Evolutionary conservation across 23 red algal species (phyloP).

Genomic region (Gracilaria vermiculophylla): DNA sequence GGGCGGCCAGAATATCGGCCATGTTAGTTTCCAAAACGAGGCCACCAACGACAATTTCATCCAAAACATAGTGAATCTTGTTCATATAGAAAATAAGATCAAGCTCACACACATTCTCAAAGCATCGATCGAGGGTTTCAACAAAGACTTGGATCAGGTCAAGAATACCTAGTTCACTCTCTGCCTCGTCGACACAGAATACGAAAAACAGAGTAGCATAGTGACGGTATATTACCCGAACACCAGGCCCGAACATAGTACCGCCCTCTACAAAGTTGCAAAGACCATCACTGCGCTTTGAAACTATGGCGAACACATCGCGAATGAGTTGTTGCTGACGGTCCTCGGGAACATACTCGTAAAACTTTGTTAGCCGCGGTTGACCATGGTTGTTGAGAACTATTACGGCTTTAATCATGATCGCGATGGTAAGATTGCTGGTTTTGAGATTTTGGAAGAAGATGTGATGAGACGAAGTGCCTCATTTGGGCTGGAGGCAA

Average conservation of each 20-base stretch:
- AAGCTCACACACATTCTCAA: slow-evolving; percentile 98
- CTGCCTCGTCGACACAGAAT: slow-evolving; percentile 78
- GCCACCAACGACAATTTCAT: slow-evolving; percentile 94
- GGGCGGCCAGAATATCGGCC: slow-evolving; percentile 78
- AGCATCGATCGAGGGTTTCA: slow-evolving; percentile 93
- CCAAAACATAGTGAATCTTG: slow-evolving; percentile 92
- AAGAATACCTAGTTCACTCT: slow-evolving; percentile 92
- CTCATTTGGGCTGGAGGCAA: too few species aligned
- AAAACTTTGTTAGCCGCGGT: slow-evolving; percentile 85
- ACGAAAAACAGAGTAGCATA: slow-evolving; percentile 98
- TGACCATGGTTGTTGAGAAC: slow-evolving; percentile 94
- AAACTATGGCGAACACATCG: slow-evolving; percentile 52
- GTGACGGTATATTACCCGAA: slow-evolving; percentile 86
- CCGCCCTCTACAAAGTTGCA: slow-evolving; percentile 52
- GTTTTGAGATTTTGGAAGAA: too few species aligned
- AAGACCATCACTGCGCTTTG: slow-evolving; percentile 44
- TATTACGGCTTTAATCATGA: slow-evolving; percentile 82
- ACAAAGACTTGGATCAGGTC: slow-evolving; percentile 99
- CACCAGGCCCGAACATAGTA: slow-evolving; percentile 44
- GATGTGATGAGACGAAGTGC: too few species aligned
- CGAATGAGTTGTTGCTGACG: slow-evolving; percentile 74
- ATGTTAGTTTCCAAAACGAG: slow-evolving; percentile 91
- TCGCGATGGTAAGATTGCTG: neutral
- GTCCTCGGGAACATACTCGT: slow-evolving; percentile 70
- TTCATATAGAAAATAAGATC: slow-evolving; percentile 96